Evolutionary conservation across 805 yeast species (phyloP).

Genomic region (Tetrapisispora arboricola): DNA sequence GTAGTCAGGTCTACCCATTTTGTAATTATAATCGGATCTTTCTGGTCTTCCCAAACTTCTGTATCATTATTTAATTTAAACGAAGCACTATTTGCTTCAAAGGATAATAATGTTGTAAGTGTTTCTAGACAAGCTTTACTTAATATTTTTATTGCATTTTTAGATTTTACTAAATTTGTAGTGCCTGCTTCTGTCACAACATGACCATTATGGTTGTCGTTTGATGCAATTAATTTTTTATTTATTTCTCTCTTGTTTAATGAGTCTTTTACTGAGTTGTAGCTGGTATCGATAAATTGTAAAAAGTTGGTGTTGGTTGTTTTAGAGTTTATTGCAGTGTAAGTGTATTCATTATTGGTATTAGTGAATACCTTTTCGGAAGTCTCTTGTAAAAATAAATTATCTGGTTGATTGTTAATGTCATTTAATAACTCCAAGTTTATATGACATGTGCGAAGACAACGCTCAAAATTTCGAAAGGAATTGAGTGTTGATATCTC

Average conservation of each 20-base stretch:
- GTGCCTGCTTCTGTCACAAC: conserved; percentile 15
- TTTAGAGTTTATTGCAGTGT: neutral
- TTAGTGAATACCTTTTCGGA: conserved; percentile 26
- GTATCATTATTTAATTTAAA: neutral
- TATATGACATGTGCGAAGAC: conserved; percentile 15
- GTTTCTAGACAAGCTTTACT: conserved; percentile 38
- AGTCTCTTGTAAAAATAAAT: neutral
- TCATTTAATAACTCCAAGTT: neutral
- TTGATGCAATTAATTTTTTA: neutral
- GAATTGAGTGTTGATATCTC: conserved; percentile 52
- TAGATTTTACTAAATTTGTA: conserved; percentile 28
- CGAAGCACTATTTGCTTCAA: conserved; percentile 19
- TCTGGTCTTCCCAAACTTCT: neutral
- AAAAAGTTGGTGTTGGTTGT: neutral
- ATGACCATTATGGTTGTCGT: neutral
- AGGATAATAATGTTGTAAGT: conserved; percentile 33
- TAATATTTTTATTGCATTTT: conserved; percentile 29
- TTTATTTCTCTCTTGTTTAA: neutral
- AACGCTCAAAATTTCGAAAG: conserved; percentile 51
- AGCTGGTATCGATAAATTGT: neutral
- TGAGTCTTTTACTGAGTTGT: neutral
- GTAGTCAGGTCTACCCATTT: conserved; percentile 98
- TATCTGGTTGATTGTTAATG: neutral
- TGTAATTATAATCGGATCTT: conserved; percentile 37
- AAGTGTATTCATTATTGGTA: conserved; percentile 34